Base-by-base conservation (phyloP, 1,284 basidiomycete genomes). In the Heterobasidion parviporum region DNA sequence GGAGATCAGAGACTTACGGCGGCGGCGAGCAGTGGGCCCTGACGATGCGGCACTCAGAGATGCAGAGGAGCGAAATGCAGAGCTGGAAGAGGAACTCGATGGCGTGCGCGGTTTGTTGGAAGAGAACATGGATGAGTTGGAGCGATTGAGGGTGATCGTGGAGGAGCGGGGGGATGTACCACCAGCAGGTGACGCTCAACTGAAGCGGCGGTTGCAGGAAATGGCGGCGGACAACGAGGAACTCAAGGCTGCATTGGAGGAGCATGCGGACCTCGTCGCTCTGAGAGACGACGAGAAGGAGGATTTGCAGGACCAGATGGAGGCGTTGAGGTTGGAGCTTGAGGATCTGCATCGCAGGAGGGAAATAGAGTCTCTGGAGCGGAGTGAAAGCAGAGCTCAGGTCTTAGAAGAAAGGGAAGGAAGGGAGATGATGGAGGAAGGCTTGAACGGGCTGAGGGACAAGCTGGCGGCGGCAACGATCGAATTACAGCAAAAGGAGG, bases 401-500 rank as follows among this genome's bases (percentile, higher is more conserved):
- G 71, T 89, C 1, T 57, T 86, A 48, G 85, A 89, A 63, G 85
- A 83, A 58, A 72, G 80, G 16, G 83, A 88, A 58, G 84, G 86
- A 58, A 72, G 85, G 33, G 86, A 89, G 63, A 82, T 80, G 1
- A 78, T 86, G 2, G 85, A 90, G 64, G 87, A 87, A 14, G 85
- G 85, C 60, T 67, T 91, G 54, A 89, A 90, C 62, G 75, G 80
- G 0, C 70, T 89, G 45, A 74, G 84, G 51, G 91, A 93, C 70
- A 83, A 83, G 66, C 74, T 92, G 2, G 87, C 90, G 0, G 87
- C 87, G 0, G 79, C 83, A 5, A 78, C 84, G 63, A 90, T 94
- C 59, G 89, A 92, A 68, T 70, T 92, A 33, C 87, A 90, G 66
- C 83, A 89, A 68, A 86, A 82, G 67, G 90, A 92, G 62, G 88